Conservation (phyloP, 2,329 filamentous ascomycete genomes). For the Ploettnerulaceae sp. region DNA sequence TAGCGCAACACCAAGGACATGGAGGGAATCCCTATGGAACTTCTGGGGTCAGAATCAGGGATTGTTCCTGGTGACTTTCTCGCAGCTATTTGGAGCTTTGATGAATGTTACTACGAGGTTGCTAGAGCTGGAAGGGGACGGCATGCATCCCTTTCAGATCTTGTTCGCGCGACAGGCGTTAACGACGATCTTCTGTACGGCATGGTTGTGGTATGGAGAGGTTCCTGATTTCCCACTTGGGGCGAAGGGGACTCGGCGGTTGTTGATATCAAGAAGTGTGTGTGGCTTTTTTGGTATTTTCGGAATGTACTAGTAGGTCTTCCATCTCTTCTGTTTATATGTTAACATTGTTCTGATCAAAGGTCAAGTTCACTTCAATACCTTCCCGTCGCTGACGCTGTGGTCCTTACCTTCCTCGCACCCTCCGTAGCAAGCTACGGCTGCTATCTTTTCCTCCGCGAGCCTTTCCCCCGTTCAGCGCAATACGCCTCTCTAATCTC, state of each 20-base stretch:
- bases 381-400: slow-evolving; percentile 79
- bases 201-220: slow-evolving; percentile 69
- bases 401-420: slow-evolving; percentile 81
- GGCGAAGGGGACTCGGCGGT: slow-evolving; percentile 55
- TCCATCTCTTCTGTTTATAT: neutral
- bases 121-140: slow-evolving; percentile 65
- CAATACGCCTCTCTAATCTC: slow-evolving; percentile 72
- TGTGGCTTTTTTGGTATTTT: slow-evolving; percentile 75
- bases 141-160: slow-evolving; percentile 79
- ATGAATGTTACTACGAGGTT: slow-evolving; percentile 83
- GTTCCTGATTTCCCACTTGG: slow-evolving; percentile 70
- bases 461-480: slow-evolving; percentile 74
- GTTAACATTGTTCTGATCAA: slow-evolving; percentile 7
- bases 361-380: slow-evolving; percentile 67
- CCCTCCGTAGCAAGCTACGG: slow-evolving; percentile 75
- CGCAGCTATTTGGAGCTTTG: slow-evolving; percentile 75
- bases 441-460: slow-evolving; percentile 68
- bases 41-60: slow-evolving; percentile 67
- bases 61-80: slow-evolving; percentile 64
- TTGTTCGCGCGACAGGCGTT: slow-evolving; percentile 75
- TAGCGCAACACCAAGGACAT: slow-evolving; percentile 13
- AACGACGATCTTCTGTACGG: slow-evolving; percentile 59
- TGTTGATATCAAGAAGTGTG: slow-evolving; percentile 65
- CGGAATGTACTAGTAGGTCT: slow-evolving; percentile 43
- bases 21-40: slow-evolving; percentile 16